phyloP scores from a whole-genome alignment of 345 rosid genomes.

The Eucalyptus sideroxylon region DNA sequence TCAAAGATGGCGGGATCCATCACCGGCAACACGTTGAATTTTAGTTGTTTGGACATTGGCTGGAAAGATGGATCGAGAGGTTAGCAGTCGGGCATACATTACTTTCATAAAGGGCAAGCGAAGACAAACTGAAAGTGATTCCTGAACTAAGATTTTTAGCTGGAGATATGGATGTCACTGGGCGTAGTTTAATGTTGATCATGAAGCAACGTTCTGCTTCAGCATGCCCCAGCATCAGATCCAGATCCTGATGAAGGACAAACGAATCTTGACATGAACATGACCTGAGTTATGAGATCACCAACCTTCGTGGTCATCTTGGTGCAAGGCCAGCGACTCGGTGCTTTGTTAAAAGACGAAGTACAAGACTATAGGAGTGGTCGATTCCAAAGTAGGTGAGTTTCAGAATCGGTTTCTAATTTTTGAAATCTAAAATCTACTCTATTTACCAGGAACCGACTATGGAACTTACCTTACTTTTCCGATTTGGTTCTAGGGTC shows the following conservation, averaged over 20 bases:
- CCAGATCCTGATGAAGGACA: neutral
- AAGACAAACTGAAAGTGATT: neutral
- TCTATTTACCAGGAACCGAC: accelerated
- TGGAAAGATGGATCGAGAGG: neutral
- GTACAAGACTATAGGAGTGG: neutral
- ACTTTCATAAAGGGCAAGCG: no score
- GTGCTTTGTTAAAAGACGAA: neutral
- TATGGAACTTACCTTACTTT: neutral
- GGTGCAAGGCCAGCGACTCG: neutral
- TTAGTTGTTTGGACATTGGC: neutral
- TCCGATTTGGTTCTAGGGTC: neutral
- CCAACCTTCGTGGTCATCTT: neutral
- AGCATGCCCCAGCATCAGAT: neutral
- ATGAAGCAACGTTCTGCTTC: neutral
- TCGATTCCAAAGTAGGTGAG: accelerated
- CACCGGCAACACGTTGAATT: neutral
- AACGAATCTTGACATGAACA: neutral
- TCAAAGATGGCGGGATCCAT: neutral
- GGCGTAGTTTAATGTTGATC: neutral
- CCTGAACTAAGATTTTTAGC: neutral
- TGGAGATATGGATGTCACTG: neutral
- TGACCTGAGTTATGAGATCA: neutral
- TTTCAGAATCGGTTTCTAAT: no score
- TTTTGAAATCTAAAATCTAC: no score
- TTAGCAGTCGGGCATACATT: neutral